Evolutionary conservation across 495 filamentous ascomycete genomes (phyloP), one percentile per base, ranked within the genome.

Genomic region (Trypethelium eluteriae): DNA sequence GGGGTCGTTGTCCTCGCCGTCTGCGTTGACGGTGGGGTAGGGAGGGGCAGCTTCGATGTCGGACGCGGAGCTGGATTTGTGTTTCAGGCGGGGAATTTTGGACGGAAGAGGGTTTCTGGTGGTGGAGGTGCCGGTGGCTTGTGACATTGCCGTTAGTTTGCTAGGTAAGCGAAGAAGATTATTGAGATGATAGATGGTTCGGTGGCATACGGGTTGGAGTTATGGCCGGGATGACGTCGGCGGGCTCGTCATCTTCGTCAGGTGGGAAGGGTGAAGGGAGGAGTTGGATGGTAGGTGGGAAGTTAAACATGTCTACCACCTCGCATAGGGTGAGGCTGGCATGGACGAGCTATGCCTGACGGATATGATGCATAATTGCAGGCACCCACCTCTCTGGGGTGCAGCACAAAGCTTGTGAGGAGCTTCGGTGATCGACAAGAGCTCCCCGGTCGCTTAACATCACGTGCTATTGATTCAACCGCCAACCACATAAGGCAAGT

Each of bases 31-130:
- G 53, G 18, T 18, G 53, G 53, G 6, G 11, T 18, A 10, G n/a
- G 53, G 32, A 9, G 53, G 32, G 5, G 53, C 1, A 32, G 53
- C 7, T 59, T 34, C 11, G 11, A 59, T 32, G 53, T 59, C 53
- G 53, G 53, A 59, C 6, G 53, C 32, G 53, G 53, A 59, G 4
- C 53, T 59, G 53, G 53, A 59, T 59, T 59, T 59, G 32, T 59
- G 53, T 59, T 59, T 59, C 1, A 59, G 53, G 32, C 53, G 53
- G 53, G 53, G 53, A 4, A 59, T 59, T 36, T 59, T 59, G 53
- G 53, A 59, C 1, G 53, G 53, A 1, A 36, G 53, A 32, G 53
- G 53, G 14, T 5, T 10, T 36, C 36, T 59, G 53, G 53, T 36
- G 1, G 53, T 35, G 7, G 53, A 18, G 4, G 41, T 7, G 14